Base-by-base conservation (phyloP, 495 filamentous ascomycete genomes). In the Penicillium steckii region DNA sequence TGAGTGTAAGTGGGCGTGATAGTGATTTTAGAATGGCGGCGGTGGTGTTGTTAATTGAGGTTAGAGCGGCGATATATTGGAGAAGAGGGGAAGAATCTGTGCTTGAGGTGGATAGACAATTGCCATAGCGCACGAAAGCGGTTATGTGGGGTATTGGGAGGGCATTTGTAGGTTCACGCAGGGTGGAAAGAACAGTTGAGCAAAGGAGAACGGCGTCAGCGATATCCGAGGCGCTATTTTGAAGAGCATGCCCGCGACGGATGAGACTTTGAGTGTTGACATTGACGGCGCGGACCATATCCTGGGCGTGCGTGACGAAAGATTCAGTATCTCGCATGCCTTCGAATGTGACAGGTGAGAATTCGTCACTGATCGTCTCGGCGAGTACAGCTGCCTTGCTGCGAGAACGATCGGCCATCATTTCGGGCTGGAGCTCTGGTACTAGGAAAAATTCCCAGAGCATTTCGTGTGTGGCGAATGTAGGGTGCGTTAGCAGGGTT, bases 401-500 rank as follows among this genome's bases (percentile, higher is more conserved):
- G 32, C 81, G 85, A 55, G 88, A 94, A 23, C 95, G 81, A 64
- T 96, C 88, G 19, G 86, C 89, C 82, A 97, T 91, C 82, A 88
- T 87, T 13, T 91, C 84, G 3, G 89, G 81, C 59, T 96, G 91
- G 17, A 97, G 80, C 50, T 99, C 95, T 2, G 95, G 95, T 13
- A 97, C 93, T 2, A 99, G 81, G 69, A 99, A 95, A 72, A 99
- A 99, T 60, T 99, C 95, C 95, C 95, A 99, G 6, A 99, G 76
- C 80, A 97, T 89, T 73, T 99, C 95, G 63, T 97, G 95, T 0
- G 89, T 97, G 1, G 90, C 84, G 66, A 99, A 97, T 4, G 94
- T 97, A 3, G 95, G 88, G 62, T 99, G 95, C 0, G 82, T 75
- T 26, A 99, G 76, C 19, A 99, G 78, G 7, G 91, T 88, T 40